Percentiles rank a stretch among this genome's conserved stretches.
phyloP scores from a whole-genome alignment of 2,329 filamentous ascomycete genomes.

The Teratosphaeria viscida region DNA sequence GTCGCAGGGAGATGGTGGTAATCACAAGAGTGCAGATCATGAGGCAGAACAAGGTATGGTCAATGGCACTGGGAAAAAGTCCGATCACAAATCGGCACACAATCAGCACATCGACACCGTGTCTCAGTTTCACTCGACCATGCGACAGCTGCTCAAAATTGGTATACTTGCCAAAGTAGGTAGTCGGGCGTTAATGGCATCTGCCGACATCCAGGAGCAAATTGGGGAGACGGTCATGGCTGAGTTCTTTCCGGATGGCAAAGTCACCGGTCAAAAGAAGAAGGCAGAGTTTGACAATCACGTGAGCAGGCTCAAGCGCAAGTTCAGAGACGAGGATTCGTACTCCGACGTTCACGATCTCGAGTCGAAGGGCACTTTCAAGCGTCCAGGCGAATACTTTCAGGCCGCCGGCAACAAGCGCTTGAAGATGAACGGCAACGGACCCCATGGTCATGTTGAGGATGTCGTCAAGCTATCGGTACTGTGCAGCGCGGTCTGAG shows the following conservation, averaged over 20 bases:
- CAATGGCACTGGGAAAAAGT: slow-evolving; percentile 6
- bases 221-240: slow-evolving; percentile 54
- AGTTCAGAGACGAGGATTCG: slow-evolving; percentile 33
- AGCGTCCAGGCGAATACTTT: slow-evolving; percentile 11
- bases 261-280: slow-evolving; percentile 53
- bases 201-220: slow-evolving; percentile 45
- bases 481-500: slow-evolving; percentile 16
- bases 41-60: slow-evolving; percentile 13
- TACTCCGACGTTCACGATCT: slow-evolving; percentile 19
- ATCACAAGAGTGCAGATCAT: slow-evolving; percentile 15
- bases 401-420: slow-evolving; percentile 20
- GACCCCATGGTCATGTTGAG: slow-evolving; percentile 21
- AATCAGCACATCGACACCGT: slow-evolving; percentile 23
- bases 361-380: slow-evolving; percentile 16
- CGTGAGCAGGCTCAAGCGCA: slow-evolving; percentile 48
- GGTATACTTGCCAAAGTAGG: slow-evolving; percentile 59
- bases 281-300: slow-evolving; percentile 52
- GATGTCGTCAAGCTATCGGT: slow-evolving; percentile 25
- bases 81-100: neutral
- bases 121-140: slow-evolving; percentile 32
- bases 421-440: slow-evolving; percentile 22
- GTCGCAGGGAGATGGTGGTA: slow-evolving; percentile 22
- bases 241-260: slow-evolving; percentile 41
- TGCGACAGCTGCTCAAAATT: slow-evolving; percentile 45
- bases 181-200: slow-evolving; percentile 38